Evolutionary conservation across 305 asterid genomes (phyloP).

Genomic region (Fraxinus greggii): DNA sequence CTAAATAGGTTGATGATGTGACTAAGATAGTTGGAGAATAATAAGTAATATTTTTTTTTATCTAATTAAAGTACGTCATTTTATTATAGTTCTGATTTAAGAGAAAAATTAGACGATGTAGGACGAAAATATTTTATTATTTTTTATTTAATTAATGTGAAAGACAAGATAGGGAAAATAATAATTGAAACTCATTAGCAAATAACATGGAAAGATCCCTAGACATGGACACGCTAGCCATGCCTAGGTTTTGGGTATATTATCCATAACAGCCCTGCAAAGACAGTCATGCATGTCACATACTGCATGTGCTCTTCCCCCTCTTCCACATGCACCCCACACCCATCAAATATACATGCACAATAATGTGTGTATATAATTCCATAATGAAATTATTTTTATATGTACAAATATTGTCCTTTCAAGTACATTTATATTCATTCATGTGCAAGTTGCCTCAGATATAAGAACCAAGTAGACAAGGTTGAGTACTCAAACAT

Average conservation of each 20-base stretch:
- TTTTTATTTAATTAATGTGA: neutral
- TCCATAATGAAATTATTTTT: neutral
- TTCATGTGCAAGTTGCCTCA: neutral
- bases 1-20: neutral
- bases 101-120: neutral
- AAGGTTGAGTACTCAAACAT: neutral
- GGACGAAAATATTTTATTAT: neutral
- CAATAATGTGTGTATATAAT: neutral
- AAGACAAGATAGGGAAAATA: constrained; percentile 36
- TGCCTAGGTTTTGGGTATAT: constrained; percentile 13
- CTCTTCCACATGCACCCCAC: constrained; percentile 57
- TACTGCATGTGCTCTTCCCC: constrained; percentile 63
- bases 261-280: neutral
- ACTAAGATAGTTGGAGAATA: neutral
- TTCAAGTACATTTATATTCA: constrained; percentile 44
- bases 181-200: constrained; percentile 43
- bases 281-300: constrained; percentile 31
- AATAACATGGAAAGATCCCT: constrained; percentile 90
- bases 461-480: neutral
- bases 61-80: neutral
- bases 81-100: neutral
- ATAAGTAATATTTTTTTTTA: neutral
- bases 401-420: constrained; percentile 40
- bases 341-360: neutral
- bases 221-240: constrained; percentile 52